Conservation (phyloP, 1,284 basidiomycete species). For the Sporisorium exsertum region DNA sequence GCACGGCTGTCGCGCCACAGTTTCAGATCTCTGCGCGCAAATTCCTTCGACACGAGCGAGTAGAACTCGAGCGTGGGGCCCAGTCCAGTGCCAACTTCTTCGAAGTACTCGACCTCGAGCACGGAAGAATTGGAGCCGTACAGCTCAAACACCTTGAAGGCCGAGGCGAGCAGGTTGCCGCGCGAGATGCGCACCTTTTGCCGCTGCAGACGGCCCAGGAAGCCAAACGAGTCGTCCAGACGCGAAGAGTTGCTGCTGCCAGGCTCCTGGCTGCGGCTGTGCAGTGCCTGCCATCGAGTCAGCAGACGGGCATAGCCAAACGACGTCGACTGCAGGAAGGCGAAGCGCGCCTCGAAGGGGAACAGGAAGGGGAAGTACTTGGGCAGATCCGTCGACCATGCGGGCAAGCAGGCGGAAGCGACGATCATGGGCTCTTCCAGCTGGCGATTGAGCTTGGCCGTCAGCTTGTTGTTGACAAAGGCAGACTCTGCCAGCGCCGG, state of each 20-base stretch:
- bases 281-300: slow-evolving; percentile 85
- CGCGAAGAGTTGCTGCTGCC: slow-evolving; percentile 46
- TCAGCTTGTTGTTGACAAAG: slow-evolving; percentile 97
- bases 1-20: slow-evolving; percentile 86
- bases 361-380: slow-evolving; percentile 97
- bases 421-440: slow-evolving; percentile 99
- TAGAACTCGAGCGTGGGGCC: slow-evolving; percentile 99
- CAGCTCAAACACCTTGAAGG: slow-evolving; percentile 95
- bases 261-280: slow-evolving; percentile 72
- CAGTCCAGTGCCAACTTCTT: slow-evolving; percentile 96
- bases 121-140: slow-evolving; percentile 90
- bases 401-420: slow-evolving; percentile 93
- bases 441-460: slow-evolving; percentile 96
- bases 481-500: slow-evolving; percentile 77
- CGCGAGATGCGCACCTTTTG: slow-evolving; percentile 98
- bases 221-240: slow-evolving; percentile 85
- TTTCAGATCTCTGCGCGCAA: slow-evolving; percentile 85
- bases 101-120: slow-evolving; percentile 97
- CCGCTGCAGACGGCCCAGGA: slow-evolving; percentile 89
- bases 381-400: slow-evolving; percentile 94
- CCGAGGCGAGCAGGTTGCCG: slow-evolving; percentile 93
- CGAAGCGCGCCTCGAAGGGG: slow-evolving; percentile 95
- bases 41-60: slow-evolving; percentile 90
- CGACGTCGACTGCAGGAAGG: slow-evolving; percentile 94
- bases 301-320: slow-evolving; percentile 96